These are phyloP conservation scores for Gonapodya sp. DNA, from an alignment of 192 early-diverging fungal species.

Conservation along the genomic window DNA sequence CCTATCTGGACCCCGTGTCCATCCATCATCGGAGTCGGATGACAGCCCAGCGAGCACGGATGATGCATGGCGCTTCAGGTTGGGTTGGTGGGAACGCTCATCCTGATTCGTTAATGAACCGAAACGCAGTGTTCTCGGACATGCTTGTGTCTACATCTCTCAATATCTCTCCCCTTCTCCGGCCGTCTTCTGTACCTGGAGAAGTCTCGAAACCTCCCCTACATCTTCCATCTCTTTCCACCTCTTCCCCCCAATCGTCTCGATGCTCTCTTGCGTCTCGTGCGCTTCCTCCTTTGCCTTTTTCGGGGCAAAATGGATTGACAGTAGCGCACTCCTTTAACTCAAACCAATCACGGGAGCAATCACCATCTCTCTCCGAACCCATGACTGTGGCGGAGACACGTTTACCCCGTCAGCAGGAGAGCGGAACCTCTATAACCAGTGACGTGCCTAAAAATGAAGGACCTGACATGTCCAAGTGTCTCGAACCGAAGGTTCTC, in stretches of 20 bases:
- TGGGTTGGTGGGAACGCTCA: background rate
- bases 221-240: background rate
- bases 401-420: background rate
- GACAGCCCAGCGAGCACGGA: background rate
- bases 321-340: too few species aligned
- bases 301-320: too few species aligned
- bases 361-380: background rate
- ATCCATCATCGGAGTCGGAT: background rate
- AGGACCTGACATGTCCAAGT: conserved; percentile 12
- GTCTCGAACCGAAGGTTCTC: conserved; percentile 44
- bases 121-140: background rate
- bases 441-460: background rate
- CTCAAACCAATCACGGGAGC: background rate
- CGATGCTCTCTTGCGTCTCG: background rate
- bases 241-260: background rate
- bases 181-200: background rate
- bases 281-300: background rate
- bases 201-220: background rate
- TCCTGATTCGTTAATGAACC: background rate
- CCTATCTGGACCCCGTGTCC: background rate
- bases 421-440: background rate
- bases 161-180: background rate
- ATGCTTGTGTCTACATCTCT: background rate
- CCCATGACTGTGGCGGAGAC: background rate
- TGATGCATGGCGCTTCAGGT: background rate